Base-by-base conservation (phyloP, 2,329 filamentous ascomycete genomes). In the Aureobasidium sp. region DNA sequence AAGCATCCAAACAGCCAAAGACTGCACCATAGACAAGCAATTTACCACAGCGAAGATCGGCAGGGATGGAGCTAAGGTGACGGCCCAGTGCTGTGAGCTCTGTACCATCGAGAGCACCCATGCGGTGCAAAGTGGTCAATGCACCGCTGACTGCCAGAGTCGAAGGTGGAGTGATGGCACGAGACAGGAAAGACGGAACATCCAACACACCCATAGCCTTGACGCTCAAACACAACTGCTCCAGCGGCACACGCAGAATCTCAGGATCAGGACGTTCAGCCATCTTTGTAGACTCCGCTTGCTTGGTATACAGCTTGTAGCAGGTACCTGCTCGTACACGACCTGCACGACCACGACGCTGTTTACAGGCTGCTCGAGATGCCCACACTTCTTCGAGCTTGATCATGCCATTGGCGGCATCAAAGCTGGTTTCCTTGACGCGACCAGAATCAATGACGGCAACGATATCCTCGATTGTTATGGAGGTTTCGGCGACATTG, bases 401-500 rank as follows among this genome's bases (percentile, higher is more conserved):
- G 47, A 95, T 88, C 87, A 97, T 96, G 71, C 96, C 96, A 72
- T 88, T 96, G 65, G 88, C 84, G 0, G 91, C 85, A 72, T 97
- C 94, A 69, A 92, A 97, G 71, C 90, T 93, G 0, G 92, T 99
- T 75, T 99, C 93, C 72, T 99, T 99, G 64, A 99, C 94, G 59
- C 91, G 87, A 32, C 94, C 94, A 12, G 89, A 94, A 73, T 99
- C 94, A 66, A 99, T 93, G 50, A 99, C 94, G 2, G 90, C 93
- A 2, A 97, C 89, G 59, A 99, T 90, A 71, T 99, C 94, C 71
- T 97, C 92, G 64, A 99, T 99, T 0, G 94, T 99, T 72, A 99
- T 97, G 2, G 94, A 97, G 0, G 94, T 99, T 74, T 99, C 94
- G 1, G 94, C 94, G 2, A 99, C 93, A 70, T 99, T 99, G 48